Conservation (phyloP, 208 protist genomes). For the Acanthamoeba healyi region DNA sequence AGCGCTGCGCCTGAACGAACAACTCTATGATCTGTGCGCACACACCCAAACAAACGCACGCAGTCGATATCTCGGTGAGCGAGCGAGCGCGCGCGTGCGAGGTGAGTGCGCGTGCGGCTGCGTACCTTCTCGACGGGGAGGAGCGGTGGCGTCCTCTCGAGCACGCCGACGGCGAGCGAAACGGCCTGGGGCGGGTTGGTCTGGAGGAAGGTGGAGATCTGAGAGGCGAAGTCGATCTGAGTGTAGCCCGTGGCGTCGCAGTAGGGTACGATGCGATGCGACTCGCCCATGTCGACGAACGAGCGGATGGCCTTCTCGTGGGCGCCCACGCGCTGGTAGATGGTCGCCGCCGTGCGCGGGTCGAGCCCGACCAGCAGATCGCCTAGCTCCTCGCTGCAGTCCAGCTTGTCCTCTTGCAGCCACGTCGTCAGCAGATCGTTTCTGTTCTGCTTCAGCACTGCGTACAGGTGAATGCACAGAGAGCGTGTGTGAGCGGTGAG, state of each 20-base stretch:
- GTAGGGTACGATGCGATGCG: slow-evolving; percentile 98
- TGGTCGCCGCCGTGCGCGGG: slow-evolving; percentile 96
- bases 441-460: slow-evolving; percentile 91
- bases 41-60: not conserved
- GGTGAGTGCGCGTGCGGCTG: not conserved
- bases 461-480: not conserved
- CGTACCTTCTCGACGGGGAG: slow-evolving; percentile 55
- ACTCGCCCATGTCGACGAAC: slow-evolving; percentile 96
- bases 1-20: slow-evolving; percentile 49
- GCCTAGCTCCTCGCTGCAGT: slow-evolving; percentile 98
- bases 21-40: slow-evolving; percentile 25
- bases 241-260: slow-evolving; percentile 96
- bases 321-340: slow-evolving; percentile 92
- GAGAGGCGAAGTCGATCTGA: slow-evolving; percentile 95
- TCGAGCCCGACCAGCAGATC: slow-evolving; percentile 95
- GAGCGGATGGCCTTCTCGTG: slow-evolving; percentile 81
- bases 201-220: slow-evolving; percentile 93
- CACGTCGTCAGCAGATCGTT: slow-evolving; percentile 96
- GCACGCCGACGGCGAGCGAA: slow-evolving; percentile 8
- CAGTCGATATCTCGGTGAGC: no score
- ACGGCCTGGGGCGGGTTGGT: slow-evolving; percentile 89
- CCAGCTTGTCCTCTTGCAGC: slow-evolving; percentile 98
- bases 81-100: no score
- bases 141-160: slow-evolving; percentile 1
- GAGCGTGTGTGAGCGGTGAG: no score